Evolutionary conservation across 495 filamentous ascomycete genomes (phyloP), one percentile per base, ranked within the genome.

Genomic region (Baudoinia panamericana): DNA sequence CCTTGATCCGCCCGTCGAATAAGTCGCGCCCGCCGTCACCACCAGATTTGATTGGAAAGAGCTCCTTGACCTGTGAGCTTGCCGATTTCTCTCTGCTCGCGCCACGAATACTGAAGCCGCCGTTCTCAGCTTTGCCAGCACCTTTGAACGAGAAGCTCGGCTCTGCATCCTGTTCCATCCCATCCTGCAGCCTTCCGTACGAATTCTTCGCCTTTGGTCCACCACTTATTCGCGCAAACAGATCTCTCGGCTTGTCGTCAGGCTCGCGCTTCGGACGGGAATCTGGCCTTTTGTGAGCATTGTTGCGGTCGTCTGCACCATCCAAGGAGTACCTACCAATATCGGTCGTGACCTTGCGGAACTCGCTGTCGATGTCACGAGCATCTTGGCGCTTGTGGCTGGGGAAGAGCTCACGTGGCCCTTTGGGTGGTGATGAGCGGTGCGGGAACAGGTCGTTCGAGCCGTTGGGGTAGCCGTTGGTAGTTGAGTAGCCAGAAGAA

Each of bases 311-410:
- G 12, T 22, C 35, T 28, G 37, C 19, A 15, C 41, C 37, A 25
- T 50, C 27, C 16, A 54, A 20, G 39, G 33, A 24, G 31, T 45
- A 42, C 32, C 30, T 30, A 37, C 42, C 38, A 28, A 53, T 34
- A 5, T 40, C 43, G 18, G 50, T 35, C 6, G 40, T 39, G 0
- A 73, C 71, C 48, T 78, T 72, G 3, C 25, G 23, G 18, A 29
- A 39, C 50, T 80, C 74, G 4, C 72, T 66, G 30, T 26, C 30
- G 19, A 67, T 69, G 56, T 83, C 80, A 25, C 74, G 70, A 0
- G 78, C 77, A 49, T 72, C 72, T 22, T 72, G 72, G 0, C 76
- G 68, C 25, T 77, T 75, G 48, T 82, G 78, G 45, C 73, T 72
- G 43, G 66, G 79, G 56, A 88, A 81, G 4, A 86, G 69, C 44